phyloP scores from a whole-genome alignment of 169 alveolate genomes.

The Cryptosporidium canis region DNA sequence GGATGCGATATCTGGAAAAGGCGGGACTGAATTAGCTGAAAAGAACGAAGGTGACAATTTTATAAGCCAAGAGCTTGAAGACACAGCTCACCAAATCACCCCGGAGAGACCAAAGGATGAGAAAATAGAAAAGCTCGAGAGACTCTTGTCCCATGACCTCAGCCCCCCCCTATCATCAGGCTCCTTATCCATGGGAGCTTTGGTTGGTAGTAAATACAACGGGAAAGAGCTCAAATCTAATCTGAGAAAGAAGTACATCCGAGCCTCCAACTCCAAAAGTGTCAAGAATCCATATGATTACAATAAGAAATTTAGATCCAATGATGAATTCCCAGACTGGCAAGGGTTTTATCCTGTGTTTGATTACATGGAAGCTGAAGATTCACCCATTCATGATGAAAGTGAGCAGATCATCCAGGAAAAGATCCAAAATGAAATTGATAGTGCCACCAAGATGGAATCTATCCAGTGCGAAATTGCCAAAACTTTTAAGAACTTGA shows the following conservation, averaged over 20 bases:
- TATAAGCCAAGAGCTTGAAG: neutral
- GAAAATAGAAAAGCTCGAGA: neutral
- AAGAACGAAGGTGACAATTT: neutral
- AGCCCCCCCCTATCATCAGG: neutral
- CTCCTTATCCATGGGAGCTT: slow-evolving; percentile 2
- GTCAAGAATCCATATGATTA: neutral
- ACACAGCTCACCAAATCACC: neutral
- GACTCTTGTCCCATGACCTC: slow-evolving; percentile 1
- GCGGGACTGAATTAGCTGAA: neutral
- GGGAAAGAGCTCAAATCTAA: slow-evolving; percentile 43
- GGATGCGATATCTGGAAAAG: neutral
- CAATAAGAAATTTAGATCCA: slow-evolving; percentile 56
- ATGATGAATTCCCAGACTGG: slow-evolving; percentile 1
- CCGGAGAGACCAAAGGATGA: neutral
- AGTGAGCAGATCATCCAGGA: neutral
- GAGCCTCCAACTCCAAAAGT: neutral
- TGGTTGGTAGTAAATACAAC: slow-evolving; percentile 21
- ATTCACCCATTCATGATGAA: neutral
- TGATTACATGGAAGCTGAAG: neutral
- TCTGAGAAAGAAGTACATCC: slow-evolving; percentile 3
- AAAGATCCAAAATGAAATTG: slow-evolving; percentile 25
- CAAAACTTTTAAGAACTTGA: slow-evolving; percentile 7
- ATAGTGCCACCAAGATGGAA: neutral
- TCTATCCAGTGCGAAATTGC: slow-evolving; percentile 1
- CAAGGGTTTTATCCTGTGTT: neutral